phyloP scores from a whole-genome alignment of 2,329 filamentous ascomycete species.

The Eurotiales sp. region DNA sequence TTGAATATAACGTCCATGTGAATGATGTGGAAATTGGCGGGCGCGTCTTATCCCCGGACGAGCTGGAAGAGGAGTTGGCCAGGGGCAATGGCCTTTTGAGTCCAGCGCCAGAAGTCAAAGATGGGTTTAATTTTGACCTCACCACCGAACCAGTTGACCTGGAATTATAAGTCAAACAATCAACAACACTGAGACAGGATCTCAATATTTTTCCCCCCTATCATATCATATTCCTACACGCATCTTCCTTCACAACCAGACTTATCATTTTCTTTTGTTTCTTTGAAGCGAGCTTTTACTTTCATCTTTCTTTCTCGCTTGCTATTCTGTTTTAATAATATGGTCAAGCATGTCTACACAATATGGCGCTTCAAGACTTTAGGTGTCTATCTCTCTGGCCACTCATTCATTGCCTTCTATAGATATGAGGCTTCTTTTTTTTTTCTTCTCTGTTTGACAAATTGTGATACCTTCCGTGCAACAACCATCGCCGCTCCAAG shows the following conservation, averaged over 20 bases:
- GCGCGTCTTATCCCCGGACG: slow-evolving; percentile 69
- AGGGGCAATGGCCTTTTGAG: slow-evolving; percentile 32
- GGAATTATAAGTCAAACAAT: background rate
- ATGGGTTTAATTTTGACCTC: slow-evolving; percentile 5
- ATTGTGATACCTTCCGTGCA: slow-evolving; percentile 5
- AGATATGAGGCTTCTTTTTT: background rate
- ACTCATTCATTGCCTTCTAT: background rate
- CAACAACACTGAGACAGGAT: slow-evolving; percentile 5
- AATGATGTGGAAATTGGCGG: slow-evolving; percentile 80
- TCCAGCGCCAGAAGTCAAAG: slow-evolving; percentile 21
- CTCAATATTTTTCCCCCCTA: slow-evolving; percentile 6
- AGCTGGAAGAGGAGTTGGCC: slow-evolving; percentile 36
- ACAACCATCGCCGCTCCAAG: slow-evolving; percentile 3
- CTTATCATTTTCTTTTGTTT: slow-evolving; percentile 6
- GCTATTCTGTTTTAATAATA: background rate
- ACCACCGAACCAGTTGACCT: background rate
- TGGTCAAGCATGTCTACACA: background rate
- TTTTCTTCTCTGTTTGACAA: background rate
- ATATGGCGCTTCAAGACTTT: too few species aligned
- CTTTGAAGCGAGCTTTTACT: background rate
- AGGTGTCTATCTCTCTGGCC: background rate
- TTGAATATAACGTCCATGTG: slow-evolving; percentile 74
- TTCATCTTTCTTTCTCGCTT: background rate
- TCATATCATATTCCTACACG: background rate
- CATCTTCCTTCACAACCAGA: background rate